Base-by-base conservation (phyloP, 768 basidiomycete species). In the Xerocomellus chrysenteron region DNA sequence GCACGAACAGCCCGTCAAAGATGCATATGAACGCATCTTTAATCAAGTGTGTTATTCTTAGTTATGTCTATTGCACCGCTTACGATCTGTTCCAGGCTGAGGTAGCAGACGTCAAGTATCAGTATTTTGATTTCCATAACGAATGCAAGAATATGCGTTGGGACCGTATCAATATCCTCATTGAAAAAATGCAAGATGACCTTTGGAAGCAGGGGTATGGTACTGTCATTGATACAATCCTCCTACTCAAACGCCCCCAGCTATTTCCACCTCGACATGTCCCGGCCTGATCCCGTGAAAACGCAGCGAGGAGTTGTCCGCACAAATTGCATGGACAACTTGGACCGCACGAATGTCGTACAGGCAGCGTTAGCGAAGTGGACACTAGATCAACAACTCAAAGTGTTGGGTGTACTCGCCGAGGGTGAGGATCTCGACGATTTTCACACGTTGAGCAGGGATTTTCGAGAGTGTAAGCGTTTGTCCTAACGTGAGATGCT, bases 261-360 rank as follows among this genome's bases (percentile, higher is more conserved):
- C 12, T 94, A 91, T 72, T 98, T 94, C 77, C 85, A 87, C 54
- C 72, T 89, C 33, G 82, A 87, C 48, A 69, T 80, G 35, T 68
- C 73, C 13, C 71, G 75, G 26, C 56, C 73, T 5, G 74, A 76
- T 28, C 83, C 84, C 0, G 71, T 83, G 24, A 78, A 75, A 55
- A 72, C 80, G 36, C 97, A 99, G 67, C 77, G 68, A 21, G 94
- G 94, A 19, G 80, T 84, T 46, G 84, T 97, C 42, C 83, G 97
- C 44, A 95, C 94, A 9, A 99, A 98, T 70, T 98, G 97, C 73
- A 97, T 97, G 97, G 96, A 98, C 71, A 90, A 87, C 65, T 77
- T 98, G 56, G 97, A 99, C 68, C 84, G 97, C 48, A 99, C 97
- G 45, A 98, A 98, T 71, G 96, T 99, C 42, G 90, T 94, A 5